Conservation (phyloP, 2,329 filamentous ascomycete species). For the Penicillium sp. region DNA sequence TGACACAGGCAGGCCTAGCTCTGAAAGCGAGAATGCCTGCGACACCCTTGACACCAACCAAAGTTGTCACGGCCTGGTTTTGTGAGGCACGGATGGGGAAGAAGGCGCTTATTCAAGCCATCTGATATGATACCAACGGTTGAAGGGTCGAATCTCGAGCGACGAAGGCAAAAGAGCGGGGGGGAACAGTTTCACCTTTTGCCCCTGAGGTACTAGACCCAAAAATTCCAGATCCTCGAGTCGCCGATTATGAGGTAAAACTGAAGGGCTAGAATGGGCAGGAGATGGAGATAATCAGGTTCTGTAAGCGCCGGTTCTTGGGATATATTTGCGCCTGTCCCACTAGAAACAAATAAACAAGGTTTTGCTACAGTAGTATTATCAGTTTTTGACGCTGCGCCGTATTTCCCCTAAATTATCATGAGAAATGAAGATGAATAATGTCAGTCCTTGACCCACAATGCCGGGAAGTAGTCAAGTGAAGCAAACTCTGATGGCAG, state of each 20-base stretch:
- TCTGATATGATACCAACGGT: constrained; percentile 27
- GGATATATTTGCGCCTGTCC: neutral
- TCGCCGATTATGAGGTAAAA: neutral
- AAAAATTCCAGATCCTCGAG: neutral
- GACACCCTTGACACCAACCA: constrained; percentile 4
- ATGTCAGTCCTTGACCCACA: no score
- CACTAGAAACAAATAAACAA: neutral
- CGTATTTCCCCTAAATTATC: no score
- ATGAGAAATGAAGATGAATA: no score
- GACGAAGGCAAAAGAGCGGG: neutral
- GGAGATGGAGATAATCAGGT: no score
- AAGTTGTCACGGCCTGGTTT: neutral
- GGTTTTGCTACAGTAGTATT: constrained; percentile 5
- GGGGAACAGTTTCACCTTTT: constrained; percentile 2
- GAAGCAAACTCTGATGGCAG: neutral
- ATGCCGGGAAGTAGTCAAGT: no score
- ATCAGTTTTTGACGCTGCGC: no score
- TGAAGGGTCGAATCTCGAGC: neutral
- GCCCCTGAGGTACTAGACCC: neutral
- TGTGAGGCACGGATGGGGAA: neutral
- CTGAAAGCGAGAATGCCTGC: neutral
- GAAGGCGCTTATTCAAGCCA: constrained; percentile 23
- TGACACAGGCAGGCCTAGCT: neutral
- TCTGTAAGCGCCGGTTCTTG: neutral
- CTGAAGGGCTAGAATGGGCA: no score